phyloP scores from a whole-genome alignment of 192 early-diverging fungal genomes.

The Dissophora ornata region DNA sequence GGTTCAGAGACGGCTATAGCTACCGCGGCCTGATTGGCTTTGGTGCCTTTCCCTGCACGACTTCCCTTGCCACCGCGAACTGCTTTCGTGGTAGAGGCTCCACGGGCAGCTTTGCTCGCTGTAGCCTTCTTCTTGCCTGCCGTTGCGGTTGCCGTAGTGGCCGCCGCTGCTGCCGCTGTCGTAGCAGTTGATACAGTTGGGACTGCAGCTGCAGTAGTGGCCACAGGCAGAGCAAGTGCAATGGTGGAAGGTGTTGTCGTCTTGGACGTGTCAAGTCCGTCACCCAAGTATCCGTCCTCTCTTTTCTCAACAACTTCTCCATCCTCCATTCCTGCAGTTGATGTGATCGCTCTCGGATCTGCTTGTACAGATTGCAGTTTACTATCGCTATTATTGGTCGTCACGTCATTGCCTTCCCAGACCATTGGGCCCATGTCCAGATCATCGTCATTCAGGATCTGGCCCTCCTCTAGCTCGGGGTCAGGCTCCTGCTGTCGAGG shows the following conservation, averaged over 20 bases:
- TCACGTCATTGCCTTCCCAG: slow-evolving; percentile 8
- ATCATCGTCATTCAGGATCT: slow-evolving; percentile 40
- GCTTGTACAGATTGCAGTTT: not conserved
- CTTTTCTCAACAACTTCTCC: slow-evolving; percentile 19
- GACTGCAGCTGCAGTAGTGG: not conserved
- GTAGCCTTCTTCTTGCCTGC: slow-evolving; percentile 11
- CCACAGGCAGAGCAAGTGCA: not conserved
- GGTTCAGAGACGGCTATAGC: not conserved
- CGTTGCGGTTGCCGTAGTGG: not conserved
- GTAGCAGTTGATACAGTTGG: not conserved
- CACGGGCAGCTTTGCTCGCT: not conserved
- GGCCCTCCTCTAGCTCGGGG: slow-evolving; percentile 36
- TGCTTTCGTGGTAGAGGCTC: not conserved
- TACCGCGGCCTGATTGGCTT: not conserved
- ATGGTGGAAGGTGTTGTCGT: not conserved
- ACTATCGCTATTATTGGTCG: not conserved
- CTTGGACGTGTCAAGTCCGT: not conserved
- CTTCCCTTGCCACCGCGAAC: slow-evolving; percentile 21
- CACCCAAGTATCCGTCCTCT: not conserved
- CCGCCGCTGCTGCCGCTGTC: not conserved
- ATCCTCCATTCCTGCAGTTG: slow-evolving; percentile 4
- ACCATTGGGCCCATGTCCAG: slow-evolving; percentile 23
- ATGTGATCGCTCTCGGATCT: not conserved
- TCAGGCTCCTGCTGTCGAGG: slow-evolving; percentile 24
- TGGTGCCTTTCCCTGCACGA: slow-evolving; percentile 30